Conservation (phyloP, 148 eudicot species). For the Rhododendron ovatum region DNA sequence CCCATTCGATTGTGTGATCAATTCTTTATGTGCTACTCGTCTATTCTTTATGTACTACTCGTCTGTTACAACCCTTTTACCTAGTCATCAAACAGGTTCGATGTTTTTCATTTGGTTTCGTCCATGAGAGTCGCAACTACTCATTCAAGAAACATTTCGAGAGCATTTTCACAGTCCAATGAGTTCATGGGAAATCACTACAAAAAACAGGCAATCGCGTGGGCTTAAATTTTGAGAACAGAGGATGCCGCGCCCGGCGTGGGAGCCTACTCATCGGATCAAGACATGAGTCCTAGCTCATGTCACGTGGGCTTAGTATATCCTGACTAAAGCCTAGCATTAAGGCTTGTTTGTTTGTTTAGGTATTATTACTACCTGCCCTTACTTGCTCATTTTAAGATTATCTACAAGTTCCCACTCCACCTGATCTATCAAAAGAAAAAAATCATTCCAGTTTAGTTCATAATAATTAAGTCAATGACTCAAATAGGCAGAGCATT, state of each 20-base stretch:
- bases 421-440: not conserved
- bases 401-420: not conserved
- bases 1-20: not conserved
- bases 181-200: not conserved
- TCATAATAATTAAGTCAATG: not conserved
- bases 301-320: not conserved
- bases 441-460: not conserved
- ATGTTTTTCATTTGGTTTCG: not conserved
- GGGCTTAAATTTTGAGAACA: not conserved
- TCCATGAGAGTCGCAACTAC: not conserved
- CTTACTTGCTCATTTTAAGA: not conserved
- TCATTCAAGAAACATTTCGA: not conserved
- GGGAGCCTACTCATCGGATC: not conserved
- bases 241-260: not conserved
- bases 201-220: not conserved
- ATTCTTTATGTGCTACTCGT: not conserved
- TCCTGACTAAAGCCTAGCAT: constrained; percentile 11
- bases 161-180: not conserved
- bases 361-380: not conserved
- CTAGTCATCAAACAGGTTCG: not conserved
- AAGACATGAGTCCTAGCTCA: not conserved
- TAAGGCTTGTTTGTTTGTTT: not conserved
- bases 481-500: not conserved
- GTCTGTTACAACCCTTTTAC: not conserved
- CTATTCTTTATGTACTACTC: too few species aligned